Conservation (phyloP, 345 rosid species). For the Kernera saxatilis region DNA sequence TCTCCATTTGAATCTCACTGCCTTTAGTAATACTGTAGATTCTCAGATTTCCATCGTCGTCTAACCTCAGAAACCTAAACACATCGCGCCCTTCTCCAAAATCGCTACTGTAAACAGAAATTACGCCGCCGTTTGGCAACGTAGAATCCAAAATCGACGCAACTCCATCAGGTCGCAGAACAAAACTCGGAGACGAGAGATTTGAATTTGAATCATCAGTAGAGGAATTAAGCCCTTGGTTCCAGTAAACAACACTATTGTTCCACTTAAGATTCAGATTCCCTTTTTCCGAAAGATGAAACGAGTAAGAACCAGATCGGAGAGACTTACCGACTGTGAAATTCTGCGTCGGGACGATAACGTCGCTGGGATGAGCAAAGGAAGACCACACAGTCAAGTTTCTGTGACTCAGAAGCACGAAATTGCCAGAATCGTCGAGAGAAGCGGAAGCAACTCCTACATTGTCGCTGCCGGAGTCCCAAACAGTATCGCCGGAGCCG, state of each 20-base stretch:
- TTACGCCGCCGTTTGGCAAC: conserved; percentile 10
- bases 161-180: conserved; percentile 41
- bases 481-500: conserved; percentile 49
- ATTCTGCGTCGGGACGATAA: conserved; percentile 47
- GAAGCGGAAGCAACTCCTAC: conserved; percentile 47
- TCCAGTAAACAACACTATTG: conserved; percentile 39
- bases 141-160: conserved; percentile 38
- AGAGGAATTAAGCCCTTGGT: conserved; percentile 45
- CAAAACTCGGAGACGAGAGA: conserved; percentile 43
- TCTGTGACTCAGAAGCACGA: conserved; percentile 22
- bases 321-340: conserved; percentile 27
- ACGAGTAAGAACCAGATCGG: conserved; percentile 45
- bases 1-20: conserved; percentile 17
- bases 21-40: conserved; percentile 39
- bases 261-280: conserved; percentile 54
- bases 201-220: neutral
- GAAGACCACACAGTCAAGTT: conserved; percentile 48
- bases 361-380: conserved; percentile 45
- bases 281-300: conserved; percentile 36
- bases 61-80: conserved; percentile 54
- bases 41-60: conserved; percentile 59
- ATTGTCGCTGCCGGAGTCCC: conserved; percentile 45
- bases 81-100: conserved; percentile 47
- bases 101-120: conserved; percentile 49
- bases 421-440: conserved; percentile 47